Conservation (phyloP, 2,329 filamentous ascomycete species). For the Diplodia scrobiculata region DNA sequence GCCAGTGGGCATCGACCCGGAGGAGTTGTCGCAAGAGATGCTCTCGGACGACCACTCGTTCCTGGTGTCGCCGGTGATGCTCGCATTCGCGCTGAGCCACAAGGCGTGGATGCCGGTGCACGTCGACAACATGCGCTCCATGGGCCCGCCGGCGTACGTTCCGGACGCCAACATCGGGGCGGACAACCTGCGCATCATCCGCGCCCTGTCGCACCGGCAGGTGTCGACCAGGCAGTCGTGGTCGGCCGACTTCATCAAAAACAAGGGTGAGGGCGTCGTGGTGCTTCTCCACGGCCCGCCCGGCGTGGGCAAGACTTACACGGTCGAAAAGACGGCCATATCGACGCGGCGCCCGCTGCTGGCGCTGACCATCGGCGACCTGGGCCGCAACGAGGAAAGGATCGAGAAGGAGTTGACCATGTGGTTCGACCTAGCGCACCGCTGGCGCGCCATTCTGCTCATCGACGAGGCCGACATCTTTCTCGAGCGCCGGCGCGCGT, state of each 20-base stretch:
- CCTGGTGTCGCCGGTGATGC: constrained; percentile 24
- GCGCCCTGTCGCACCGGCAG: constrained; percentile 23
- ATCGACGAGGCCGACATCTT: constrained; percentile 46
- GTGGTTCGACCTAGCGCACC: constrained; percentile 30
- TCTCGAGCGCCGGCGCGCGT: constrained; percentile 52
- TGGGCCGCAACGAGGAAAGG: constrained; percentile 28
- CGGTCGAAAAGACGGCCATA: constrained; percentile 18
- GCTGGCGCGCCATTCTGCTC: constrained; percentile 27
- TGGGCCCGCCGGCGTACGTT: constrained; percentile 4
- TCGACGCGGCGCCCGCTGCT: constrained; percentile 10
- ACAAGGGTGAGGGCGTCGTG: constrained; percentile 28
- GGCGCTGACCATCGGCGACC: constrained; percentile 28
- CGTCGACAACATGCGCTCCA: constrained; percentile 8
- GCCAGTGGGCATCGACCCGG: constrained; percentile 8
- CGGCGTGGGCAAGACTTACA: constrained; percentile 26
- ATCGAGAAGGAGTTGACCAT: constrained; percentile 31
- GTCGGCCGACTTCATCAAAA: constrained; percentile 28
- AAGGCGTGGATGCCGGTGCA: constrained; percentile 27
- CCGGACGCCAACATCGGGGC: constrained; percentile 19
- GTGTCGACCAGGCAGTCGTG: constrained; percentile 8
- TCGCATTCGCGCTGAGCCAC: constrained; percentile 13
- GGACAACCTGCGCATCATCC: constrained; percentile 24
- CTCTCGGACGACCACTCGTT: constrained; percentile 18
- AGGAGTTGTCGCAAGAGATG: not conserved
- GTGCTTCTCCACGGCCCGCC: constrained; percentile 27